phyloP scores from a whole-genome alignment of 371 early-diverging fungal species.

The Apophysomyces trapeziformis region DNA sequence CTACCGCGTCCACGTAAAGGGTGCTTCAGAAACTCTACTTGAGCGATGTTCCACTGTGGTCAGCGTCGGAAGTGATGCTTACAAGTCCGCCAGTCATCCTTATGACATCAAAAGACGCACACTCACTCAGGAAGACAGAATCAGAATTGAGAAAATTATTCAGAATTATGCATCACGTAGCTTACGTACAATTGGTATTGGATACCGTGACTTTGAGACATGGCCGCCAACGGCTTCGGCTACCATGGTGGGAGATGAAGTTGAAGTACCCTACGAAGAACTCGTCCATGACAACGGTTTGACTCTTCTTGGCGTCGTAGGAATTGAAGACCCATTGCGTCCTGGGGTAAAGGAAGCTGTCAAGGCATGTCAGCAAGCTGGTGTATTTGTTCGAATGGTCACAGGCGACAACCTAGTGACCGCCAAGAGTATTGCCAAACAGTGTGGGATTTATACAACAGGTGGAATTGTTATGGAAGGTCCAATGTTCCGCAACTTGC shows the following conservation, averaged over 20 bases:
- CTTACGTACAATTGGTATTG: constrained; percentile 72
- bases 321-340: constrained; percentile 80
- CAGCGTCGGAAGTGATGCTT: constrained; percentile 34
- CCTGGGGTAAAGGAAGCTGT: constrained; percentile 72
- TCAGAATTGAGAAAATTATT: constrained; percentile 59
- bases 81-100: constrained; percentile 29
- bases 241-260: constrained; percentile 23
- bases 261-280: constrained; percentile 42
- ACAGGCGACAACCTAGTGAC: constrained; percentile 78
- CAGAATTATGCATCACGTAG: constrained; percentile 61
- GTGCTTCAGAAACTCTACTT: constrained; percentile 88
- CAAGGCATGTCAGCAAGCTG: constrained; percentile 66
- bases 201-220: constrained; percentile 70
- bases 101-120: constrained; percentile 56
- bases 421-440: constrained; percentile 71
- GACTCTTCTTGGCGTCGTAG: constrained; percentile 62
- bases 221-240: constrained; percentile 48
- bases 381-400: constrained; percentile 83
- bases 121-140: constrained; percentile 45
- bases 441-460: constrained; percentile 67
- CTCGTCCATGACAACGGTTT: constrained; percentile 49
- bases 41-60: constrained; percentile 36
- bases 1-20: constrained; percentile 81
- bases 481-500: constrained; percentile 63
- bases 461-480: constrained; percentile 74